Percentiles rank a stretch among this genome's conserved stretches.
Conservation (phyloP, 306 rosid genomes). For the Gillenia trifoliata region DNA sequence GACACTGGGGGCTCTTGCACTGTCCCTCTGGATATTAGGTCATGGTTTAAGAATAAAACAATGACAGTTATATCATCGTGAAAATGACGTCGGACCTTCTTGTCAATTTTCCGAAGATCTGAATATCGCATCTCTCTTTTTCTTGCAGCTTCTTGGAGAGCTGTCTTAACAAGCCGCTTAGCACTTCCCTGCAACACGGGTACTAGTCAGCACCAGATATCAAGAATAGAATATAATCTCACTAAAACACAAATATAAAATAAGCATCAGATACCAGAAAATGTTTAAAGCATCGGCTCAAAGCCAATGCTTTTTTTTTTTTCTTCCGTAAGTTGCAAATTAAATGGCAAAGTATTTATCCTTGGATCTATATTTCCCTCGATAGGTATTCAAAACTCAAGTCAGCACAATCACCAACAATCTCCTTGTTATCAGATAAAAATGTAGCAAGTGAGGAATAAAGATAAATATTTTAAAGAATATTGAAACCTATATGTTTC, state of each 20-base stretch:
- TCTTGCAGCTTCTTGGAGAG: conserved; percentile 86
- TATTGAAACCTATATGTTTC: background rate
- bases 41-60: conserved; percentile 85
- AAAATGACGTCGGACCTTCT: conserved; percentile 83
- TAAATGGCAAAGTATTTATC: background rate
- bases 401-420: background rate
- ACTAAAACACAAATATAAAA: background rate
- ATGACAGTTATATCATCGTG: conserved; percentile 82
- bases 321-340: background rate
- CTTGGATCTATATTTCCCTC: background rate
- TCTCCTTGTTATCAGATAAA: background rate
- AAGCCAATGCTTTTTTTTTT: background rate
- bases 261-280: background rate
- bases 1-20: conserved; percentile 49
- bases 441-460: background rate
- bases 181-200: conserved; percentile 73
- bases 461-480: background rate
- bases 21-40: conserved; percentile 59
- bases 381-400: background rate
- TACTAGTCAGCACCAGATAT: background rate
- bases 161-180: conserved; percentile 78
- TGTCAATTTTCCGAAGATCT: conserved; percentile 71
- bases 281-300: background rate
- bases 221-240: background rate
- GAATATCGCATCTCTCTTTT: conserved; percentile 84